Conservation (phyloP, 2,329 filamentous ascomycete genomes). For the Claviceps sp. region DNA sequence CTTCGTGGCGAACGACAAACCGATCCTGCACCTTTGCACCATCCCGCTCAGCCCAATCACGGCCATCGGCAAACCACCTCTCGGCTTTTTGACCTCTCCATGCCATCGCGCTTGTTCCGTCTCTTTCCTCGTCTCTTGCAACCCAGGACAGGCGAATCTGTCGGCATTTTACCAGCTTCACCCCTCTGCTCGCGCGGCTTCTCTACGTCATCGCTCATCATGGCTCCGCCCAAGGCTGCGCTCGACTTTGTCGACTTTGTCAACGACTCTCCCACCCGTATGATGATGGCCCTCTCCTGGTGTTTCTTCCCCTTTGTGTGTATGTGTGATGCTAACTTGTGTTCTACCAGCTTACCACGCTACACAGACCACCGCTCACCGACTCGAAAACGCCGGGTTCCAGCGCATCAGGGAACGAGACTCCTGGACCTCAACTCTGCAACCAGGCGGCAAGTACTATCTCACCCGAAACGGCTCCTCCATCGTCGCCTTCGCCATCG, state of each 20-base stretch:
- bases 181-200: neutral
- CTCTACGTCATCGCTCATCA: slow-evolving; percentile 23
- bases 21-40: neutral
- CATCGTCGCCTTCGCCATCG: slow-evolving; percentile 84
- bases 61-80: neutral
- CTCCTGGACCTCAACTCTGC: slow-evolving; percentile 66
- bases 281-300: slow-evolving; percentile 14
- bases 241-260: slow-evolving; percentile 86
- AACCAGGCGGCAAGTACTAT: slow-evolving; percentile 89
- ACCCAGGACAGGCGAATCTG: neutral
- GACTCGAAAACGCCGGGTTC: slow-evolving; percentile 75
- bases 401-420: slow-evolving; percentile 80
- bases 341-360: slow-evolving; percentile 73
- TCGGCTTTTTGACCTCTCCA: neutral
- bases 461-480: slow-evolving; percentile 88
- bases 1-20: neutral
- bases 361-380: slow-evolving; percentile 62
- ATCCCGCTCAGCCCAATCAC: neutral
- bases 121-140: neutral
- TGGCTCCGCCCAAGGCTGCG: slow-evolving; percentile 45
- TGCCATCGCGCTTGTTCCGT: neutral
- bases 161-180: neutral
- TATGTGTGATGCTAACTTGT: neutral
- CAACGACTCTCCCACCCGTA: slow-evolving; percentile 88
- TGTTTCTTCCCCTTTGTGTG: neutral